Percentiles rank a stretch among this genome's conserved stretches.
These are phyloP conservation scores for Suhomyces bokatorum DNA, from an alignment of 1,139 yeast species.

Conservation along the genomic window DNA sequence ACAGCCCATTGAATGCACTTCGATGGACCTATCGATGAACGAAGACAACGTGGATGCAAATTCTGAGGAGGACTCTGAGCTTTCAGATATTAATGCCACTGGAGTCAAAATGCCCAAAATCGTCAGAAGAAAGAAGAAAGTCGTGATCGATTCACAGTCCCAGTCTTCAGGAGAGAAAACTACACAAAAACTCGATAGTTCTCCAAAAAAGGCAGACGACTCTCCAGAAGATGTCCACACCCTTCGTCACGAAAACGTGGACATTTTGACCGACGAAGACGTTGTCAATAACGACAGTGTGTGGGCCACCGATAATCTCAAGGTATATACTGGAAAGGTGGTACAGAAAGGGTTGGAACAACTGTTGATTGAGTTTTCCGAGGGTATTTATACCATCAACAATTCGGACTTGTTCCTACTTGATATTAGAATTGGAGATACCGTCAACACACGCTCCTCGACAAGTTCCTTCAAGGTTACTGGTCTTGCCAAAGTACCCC, in stretches of 20 bases:
- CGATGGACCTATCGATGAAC: conserved; percentile 5
- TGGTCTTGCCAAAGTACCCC: conserved; percentile 35
- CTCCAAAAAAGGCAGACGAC: background rate
- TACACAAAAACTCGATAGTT: background rate
- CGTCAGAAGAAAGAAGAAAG: conserved; percentile 8
- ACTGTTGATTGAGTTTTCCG: conserved; percentile 37
- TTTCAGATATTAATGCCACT: conserved; percentile 6
- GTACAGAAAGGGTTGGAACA: conserved; percentile 21
- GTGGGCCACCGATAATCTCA: conserved; percentile 40
- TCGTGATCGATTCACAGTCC: conserved; percentile 11
- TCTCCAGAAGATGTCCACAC: conserved; percentile 5
- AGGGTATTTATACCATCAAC: conserved; percentile 31
- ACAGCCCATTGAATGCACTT: conserved; percentile 2
- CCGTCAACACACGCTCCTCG: conserved; percentile 21
- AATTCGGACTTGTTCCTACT: conserved; percentile 33
- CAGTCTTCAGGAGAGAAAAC: background rate
- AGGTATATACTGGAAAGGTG: conserved; percentile 37
- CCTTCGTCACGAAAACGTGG: conserved; percentile 25
- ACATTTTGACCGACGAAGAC: conserved; percentile 19
- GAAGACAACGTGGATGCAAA: background rate
- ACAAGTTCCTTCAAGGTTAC: conserved; percentile 38
- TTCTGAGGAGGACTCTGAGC: background rate
- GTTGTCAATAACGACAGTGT: conserved; percentile 28
- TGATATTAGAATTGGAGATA: conserved; percentile 42
- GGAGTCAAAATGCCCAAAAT: conserved; percentile 5